Base-by-base conservation (phyloP, 805 yeast species). In the Barnettozyma botsteinii region DNA sequence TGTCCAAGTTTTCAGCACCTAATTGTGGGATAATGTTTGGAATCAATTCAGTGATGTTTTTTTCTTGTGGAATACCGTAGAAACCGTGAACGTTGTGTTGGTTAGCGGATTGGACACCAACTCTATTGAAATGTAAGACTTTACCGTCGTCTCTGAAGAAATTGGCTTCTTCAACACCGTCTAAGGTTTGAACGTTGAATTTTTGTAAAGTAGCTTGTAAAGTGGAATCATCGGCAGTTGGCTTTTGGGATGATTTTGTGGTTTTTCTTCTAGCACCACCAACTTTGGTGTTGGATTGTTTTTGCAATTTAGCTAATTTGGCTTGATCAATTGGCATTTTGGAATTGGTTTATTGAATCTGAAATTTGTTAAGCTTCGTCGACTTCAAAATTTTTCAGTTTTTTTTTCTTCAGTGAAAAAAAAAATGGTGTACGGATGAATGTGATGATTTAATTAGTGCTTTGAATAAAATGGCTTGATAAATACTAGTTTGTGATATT, bases 121-220 rank as follows among this genome's bases (percentile, higher is more conserved):
- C 96, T 68, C 93, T 83, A 76, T 85, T 80, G 78, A 93, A 87
- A 74, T 91, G 96, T 68, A 91, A 72, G 51, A 93, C 96, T 64
- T 81, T 83, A 63, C 97, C 97, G 67, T 91, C 96, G 51, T 87
- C 96, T 69, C 76, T 84, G 85, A 93, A 89, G 76, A 91, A 85
- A 79, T 89, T 91, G 61, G 96, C 98, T 75, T 91, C 97, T 66
- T 87, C 95, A 59, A 91, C 81, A 60, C 85, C 87, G 53, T 84
- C 88, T 56, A 91, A 70, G 59, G 87, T 83, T 69, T 83, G 85
- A 52, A 89, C 94, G 69, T 85, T 82, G 65, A 91, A 75, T 73
- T 89, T 88, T 66, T 80, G 82, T 69, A 91, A 74, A 60, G 91
- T 79, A 56, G 81, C 85, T 71, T 86, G 88, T 66, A 91, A 76